Percentiles rank a stretch among this genome's conserved stretches.
phyloP scores from a whole-genome alignment of 2,329 filamentous ascomycete species.

The Drechmeria coniospora region DNA sequence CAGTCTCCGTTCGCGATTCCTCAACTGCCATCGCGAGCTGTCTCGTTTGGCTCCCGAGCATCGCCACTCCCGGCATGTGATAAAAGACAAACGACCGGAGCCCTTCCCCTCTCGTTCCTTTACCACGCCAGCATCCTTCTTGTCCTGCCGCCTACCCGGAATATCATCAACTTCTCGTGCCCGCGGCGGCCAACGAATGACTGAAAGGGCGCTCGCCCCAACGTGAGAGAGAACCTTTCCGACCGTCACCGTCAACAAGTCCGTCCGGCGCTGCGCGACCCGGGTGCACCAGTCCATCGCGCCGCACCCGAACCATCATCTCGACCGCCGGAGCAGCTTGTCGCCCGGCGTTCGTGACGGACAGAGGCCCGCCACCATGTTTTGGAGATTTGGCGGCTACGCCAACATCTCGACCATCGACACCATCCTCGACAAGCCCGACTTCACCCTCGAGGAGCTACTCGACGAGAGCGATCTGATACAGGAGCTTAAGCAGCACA shows the following conservation, averaged over 20 bases:
- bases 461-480: constrained; percentile 93
- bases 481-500: constrained; percentile 95
- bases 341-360: constrained; percentile 18
- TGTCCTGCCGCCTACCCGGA: too few species aligned
- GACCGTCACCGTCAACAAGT: not conserved
- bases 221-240: too few species aligned
- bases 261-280: constrained; percentile 5
- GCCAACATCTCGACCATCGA: constrained; percentile 95
- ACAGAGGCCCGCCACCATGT: constrained; percentile 55
- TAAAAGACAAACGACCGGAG: not conserved
- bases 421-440: constrained; percentile 88
- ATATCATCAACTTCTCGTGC: too few species aligned
- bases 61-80: not conserved
- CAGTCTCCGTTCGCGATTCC: too few species aligned
- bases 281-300: constrained; percentile 4
- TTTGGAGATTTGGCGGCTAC: constrained; percentile 99
- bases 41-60: too few species aligned
- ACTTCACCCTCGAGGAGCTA: constrained; percentile 89
- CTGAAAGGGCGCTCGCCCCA: too few species aligned
- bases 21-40: too few species aligned
- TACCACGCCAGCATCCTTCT: too few species aligned
- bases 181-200: too few species aligned
- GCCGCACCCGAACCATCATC: constrained; percentile 3
- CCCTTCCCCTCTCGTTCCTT: not conserved
- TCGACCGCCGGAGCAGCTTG: constrained; percentile 14